These are phyloP conservation scores for Neckera pumila DNA, from an alignment of 225 moss, liverwort and hornwort genomes.

Conservation along the genomic window DNA sequence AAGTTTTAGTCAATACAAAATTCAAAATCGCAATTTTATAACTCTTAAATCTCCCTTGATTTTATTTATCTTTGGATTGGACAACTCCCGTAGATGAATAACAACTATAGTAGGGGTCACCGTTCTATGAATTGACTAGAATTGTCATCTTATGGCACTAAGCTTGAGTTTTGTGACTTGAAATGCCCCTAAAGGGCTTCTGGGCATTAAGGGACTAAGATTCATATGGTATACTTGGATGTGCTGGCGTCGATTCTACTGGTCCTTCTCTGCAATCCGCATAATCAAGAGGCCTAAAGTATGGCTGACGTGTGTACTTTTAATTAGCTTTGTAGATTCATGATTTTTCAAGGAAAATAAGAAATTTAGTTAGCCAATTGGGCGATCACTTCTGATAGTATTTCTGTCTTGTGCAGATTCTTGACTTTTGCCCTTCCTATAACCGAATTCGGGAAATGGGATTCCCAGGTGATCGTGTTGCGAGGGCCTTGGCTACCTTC, in stretches of 20 bases:
- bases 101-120: neutral
- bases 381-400: neutral
- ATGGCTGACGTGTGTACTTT: neutral
- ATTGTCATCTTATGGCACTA: neutral
- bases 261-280: neutral
- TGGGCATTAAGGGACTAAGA: neutral
- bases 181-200: neutral
- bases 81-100: neutral
- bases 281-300: neutral
- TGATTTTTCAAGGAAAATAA: neutral
- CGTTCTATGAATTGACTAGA: neutral
- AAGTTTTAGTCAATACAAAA: neutral
- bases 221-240: neutral
- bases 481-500: constrained; percentile 66
- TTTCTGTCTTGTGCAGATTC: constrained; percentile 35
- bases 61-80: neutral
- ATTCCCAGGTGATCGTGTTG: constrained; percentile 57
- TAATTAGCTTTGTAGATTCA: neutral
- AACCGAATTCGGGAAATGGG: constrained; percentile 86
- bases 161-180: neutral
- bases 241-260: neutral
- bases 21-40: neutral
- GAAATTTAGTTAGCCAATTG: neutral
- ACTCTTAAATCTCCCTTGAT: neutral
- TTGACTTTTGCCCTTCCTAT: constrained; percentile 78